Percentiles rank a stretch among this genome's conserved stretches.
These are phyloP conservation scores for Backusella sp. DNA, from an alignment of 192 early-diverging fungal species.

Conservation along the genomic window DNA sequence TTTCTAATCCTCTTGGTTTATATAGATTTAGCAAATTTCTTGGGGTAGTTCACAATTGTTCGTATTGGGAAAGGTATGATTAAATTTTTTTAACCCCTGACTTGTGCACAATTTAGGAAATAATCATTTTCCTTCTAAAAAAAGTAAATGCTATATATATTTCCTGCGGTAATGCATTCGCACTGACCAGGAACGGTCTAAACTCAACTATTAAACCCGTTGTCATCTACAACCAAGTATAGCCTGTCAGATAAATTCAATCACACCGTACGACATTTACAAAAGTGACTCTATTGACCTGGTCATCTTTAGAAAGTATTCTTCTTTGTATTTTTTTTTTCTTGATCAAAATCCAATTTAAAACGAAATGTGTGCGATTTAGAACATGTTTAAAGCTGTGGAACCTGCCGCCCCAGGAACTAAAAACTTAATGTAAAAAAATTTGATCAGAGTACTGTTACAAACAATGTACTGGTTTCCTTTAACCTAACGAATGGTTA, in stretches of 20 bases:
- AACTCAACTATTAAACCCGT: not conserved
- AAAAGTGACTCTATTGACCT: not conserved
- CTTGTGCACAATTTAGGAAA: not conserved
- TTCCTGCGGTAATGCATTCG: not conserved
- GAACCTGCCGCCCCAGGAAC: not conserved
- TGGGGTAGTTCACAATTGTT: not conserved
- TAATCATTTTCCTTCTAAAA: conserved; percentile 2
- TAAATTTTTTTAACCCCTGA: not conserved
- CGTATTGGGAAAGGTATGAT: not conserved
- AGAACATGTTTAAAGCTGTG: not conserved
- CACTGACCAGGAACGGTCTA: not conserved
- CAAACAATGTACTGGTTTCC: not conserved
- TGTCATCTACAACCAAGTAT: not conserved
- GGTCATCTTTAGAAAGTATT: not conserved
- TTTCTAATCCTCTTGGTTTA: not conserved
- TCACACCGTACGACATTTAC: not conserved
- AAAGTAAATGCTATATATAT: not conserved
- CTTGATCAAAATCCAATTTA: not conserved
- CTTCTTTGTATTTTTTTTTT: not conserved
- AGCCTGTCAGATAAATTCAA: not conserved
- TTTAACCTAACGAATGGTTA: conserved; percentile 1
- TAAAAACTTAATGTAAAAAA: not conserved
- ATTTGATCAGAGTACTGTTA: conserved; percentile 2
- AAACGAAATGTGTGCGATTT: not conserved
- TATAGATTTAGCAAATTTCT: not conserved